Conservation (phyloP, 2,329 filamentous ascomycete species). For the Penicillium sp. region DNA sequence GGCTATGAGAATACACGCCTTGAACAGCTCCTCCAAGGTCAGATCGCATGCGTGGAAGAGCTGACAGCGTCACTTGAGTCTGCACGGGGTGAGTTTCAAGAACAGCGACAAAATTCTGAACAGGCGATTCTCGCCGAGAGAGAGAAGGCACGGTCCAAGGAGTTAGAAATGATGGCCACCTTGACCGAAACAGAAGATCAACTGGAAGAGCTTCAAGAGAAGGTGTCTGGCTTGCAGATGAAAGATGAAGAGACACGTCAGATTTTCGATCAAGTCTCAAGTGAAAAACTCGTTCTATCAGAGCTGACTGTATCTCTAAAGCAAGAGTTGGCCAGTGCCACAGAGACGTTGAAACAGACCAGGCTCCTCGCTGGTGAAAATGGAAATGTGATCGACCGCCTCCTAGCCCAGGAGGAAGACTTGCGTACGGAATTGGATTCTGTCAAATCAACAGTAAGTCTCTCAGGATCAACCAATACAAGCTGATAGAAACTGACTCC, state of each 20-base stretch:
- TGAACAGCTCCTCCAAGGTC: conserved; percentile 37
- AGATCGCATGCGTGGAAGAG: conserved; percentile 41
- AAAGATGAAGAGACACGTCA: conserved; percentile 24
- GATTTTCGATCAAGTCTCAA: conserved; percentile 23
- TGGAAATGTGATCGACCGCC: conserved; percentile 25
- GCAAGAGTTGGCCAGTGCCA: conserved; percentile 26
- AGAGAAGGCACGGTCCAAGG: conserved; percentile 35
- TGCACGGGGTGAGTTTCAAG: conserved; percentile 38
- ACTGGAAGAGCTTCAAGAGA: conserved; percentile 43
- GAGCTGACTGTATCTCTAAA: conserved; percentile 25
- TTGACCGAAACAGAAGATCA: conserved; percentile 48
- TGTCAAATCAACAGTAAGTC: conserved; percentile 27
- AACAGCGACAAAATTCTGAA: conserved; percentile 35
- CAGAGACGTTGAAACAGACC: conserved; percentile 23
- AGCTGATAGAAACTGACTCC: conserved; percentile 5
- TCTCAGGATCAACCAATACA: not conserved
- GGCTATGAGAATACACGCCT: conserved; percentile 43
- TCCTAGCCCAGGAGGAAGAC: conserved; percentile 23
- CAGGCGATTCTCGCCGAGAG: conserved; percentile 27
- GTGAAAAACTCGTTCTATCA: conserved; percentile 24
- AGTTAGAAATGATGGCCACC: conserved; percentile 46
- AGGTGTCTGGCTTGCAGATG: conserved; percentile 27
- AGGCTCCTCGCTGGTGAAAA: conserved; percentile 24
- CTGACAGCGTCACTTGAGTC: conserved; percentile 35
- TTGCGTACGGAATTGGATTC: conserved; percentile 17